Base-by-base conservation (phyloP, 768 basidiomycete species). In the Pleurotus tuoliensis region DNA sequence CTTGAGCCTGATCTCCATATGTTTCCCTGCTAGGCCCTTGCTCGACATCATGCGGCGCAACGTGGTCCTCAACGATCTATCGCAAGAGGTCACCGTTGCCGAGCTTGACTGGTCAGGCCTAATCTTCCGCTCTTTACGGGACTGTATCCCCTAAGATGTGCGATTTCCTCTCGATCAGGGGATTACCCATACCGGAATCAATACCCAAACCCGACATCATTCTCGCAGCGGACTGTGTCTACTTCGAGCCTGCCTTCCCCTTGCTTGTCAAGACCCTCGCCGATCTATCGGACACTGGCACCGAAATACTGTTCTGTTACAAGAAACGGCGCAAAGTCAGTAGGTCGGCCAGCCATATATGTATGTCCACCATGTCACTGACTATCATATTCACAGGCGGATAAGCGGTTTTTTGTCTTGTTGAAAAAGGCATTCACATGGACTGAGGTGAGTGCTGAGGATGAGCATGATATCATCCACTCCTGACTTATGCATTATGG, bases 221-320 rank as follows among this genome's bases (percentile, higher is more conserved):
- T 57, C 80, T 98, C 4, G 92, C 91, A 1, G 94, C 94, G 0
- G 94, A 98, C 66, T 98, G 94, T 62, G 94, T 98, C 7, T 98
- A 98, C 73, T 94, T 92, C 61, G 94, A 97, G 70, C 92, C 93
- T 11, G 86, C 92, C 0, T 98, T 97, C 64, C 88, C 93, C 6
- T 79, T 94, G 11, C 82, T 98, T 1, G 89, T 94, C 2, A 71
- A 86, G 60, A 95, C 94, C 0, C 76, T 98, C 30, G 77, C 73
- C 34, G 81, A 87, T 44, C 80, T 96, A 38, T 75, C 80, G 1
- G 74, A 77, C 18, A 67, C 69, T 38, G 69, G 70, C 16, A 81
- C 87, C 15, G 87, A 92, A 56, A 80, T 95, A 40, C 69, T 96
- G 37, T 94, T 98, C 71, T 94, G 92, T 66, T 96, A 94, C 74